Conservation (phyloP, 2,329 filamentous ascomycete genomes). For the Talaromyces sp. region DNA sequence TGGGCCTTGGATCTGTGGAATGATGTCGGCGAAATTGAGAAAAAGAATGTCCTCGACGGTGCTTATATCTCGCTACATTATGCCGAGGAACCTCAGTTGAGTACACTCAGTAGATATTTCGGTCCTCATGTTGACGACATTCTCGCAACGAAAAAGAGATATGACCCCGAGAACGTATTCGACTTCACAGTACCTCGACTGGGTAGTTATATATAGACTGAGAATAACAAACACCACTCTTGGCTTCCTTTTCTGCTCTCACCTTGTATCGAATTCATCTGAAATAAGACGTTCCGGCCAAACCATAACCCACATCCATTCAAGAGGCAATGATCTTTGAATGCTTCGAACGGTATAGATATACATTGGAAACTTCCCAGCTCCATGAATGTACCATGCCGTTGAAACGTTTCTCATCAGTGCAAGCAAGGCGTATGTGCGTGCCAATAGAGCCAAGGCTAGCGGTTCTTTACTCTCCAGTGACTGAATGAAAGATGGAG, state of each 20-base stretch:
- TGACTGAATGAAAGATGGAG: not conserved
- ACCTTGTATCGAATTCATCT: not conserved
- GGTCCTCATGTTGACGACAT: conserved; percentile 27
- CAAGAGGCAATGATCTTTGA: not conserved
- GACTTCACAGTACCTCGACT: conserved; percentile 12
- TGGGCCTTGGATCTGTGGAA: conserved; percentile 33
- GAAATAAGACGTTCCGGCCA: conserved; percentile 12
- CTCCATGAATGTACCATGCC: conserved; percentile 16
- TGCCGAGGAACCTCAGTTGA: conserved; percentile 24
- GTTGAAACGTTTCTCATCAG: conserved; percentile 1
- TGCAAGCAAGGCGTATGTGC: conserved; percentile 3
- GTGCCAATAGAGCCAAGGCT: conserved; percentile 9
- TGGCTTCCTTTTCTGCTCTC: not conserved
- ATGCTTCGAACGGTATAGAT: not conserved
- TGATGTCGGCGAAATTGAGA: not conserved
- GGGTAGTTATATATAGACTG: not conserved
- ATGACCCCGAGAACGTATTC: conserved; percentile 39
- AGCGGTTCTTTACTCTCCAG: conserved; percentile 10
- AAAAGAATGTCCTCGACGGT: conserved; percentile 19
- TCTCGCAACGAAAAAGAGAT: conserved; percentile 31
- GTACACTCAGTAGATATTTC: conserved; percentile 15
- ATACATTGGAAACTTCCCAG: conserved; percentile 1
- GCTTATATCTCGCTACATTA: conserved; percentile 25
- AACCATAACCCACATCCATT: conserved; percentile 13
- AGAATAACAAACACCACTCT: not conserved